These are phyloP conservation scores for Stagonosporopsis tanaceti DNA, from an alignment of 2,329 filamentous ascomycete species.

Conservation along the genomic window DNA sequence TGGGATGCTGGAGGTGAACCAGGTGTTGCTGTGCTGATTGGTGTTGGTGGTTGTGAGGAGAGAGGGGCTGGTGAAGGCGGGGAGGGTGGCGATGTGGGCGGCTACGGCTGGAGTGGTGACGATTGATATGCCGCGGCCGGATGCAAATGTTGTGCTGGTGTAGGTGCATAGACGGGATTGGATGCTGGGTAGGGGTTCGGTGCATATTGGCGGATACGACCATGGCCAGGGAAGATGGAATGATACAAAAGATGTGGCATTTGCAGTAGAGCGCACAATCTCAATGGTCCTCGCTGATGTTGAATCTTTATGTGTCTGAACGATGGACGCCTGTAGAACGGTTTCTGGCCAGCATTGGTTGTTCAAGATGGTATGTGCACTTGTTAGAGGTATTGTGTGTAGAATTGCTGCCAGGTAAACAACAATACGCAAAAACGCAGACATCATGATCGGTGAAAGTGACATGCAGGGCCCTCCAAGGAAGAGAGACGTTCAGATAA, in stretches of 20 bases:
- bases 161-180: conserved; percentile 40
- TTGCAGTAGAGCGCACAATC: neutral
- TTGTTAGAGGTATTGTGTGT: neutral
- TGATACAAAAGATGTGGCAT: neutral
- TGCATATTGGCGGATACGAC: conserved; percentile 41
- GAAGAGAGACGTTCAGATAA: conserved; percentile 7
- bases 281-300: conserved; percentile 11
- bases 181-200: conserved; percentile 22
- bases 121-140: conserved; percentile 45
- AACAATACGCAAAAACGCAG: neutral
- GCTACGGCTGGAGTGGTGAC: conserved; percentile 45
- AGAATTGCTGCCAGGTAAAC: neutral
- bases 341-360: conserved; percentile 40
- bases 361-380: conserved; percentile 11
- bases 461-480: conserved; percentile 8
- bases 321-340: neutral
- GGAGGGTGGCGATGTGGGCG: conserved; percentile 28
- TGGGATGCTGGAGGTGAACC: conserved; percentile 33
- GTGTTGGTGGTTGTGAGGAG: conserved; percentile 18
- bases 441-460: neutral
- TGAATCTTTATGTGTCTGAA: conserved; percentile 16
- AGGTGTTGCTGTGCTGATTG: conserved; percentile 32
- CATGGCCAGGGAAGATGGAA: conserved; percentile 28
- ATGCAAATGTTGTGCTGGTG: conserved; percentile 36
- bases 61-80: conserved; percentile 32